These are phyloP conservation scores for Trichoderma sp. DNA, from an alignment of 2,329 filamentous ascomycete genomes.

Conservation along the genomic window DNA sequence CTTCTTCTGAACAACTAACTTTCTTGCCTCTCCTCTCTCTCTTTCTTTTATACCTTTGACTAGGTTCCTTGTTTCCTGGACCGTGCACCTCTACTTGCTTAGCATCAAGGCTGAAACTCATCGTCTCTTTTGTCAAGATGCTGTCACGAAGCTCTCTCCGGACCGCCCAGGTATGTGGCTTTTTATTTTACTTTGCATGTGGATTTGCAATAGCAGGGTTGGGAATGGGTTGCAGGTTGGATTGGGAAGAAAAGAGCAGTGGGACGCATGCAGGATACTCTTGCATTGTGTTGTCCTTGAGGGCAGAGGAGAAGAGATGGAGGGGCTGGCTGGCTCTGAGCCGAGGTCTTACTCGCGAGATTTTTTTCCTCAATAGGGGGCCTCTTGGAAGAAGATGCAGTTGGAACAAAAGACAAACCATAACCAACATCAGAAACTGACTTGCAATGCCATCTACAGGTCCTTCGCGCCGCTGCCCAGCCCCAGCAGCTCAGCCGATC, in stretches of 20 bases:
- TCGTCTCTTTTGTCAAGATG: constrained; percentile 42
- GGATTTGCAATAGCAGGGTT: background rate
- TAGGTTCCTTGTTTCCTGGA: constrained; percentile 13
- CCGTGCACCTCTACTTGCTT: background rate
- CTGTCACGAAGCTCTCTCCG: constrained; percentile 56
- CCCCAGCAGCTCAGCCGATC: constrained; percentile 49
- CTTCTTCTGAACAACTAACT: background rate
- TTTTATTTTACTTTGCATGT: constrained; percentile 13
- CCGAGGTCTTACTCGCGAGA: constrained; percentile 1
- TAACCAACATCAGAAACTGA: constrained; percentile 25
- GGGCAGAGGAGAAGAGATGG: background rate
- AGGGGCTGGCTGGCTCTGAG: background rate
- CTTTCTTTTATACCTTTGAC: background rate
- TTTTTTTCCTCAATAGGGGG: background rate
- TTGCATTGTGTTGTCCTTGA: background rate
- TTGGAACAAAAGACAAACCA: background rate
- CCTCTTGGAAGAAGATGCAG: background rate
- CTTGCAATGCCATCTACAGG: constrained; percentile 35
- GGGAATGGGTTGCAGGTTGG: background rate
- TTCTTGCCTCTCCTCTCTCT: background rate
- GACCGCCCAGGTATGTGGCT: constrained; percentile 54
- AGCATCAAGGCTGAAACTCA: background rate
- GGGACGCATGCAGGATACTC: background rate
- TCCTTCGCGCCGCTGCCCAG: constrained; percentile 51
- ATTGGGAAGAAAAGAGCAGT: background rate